phyloP scores from a whole-genome alignment of 2,329 filamentous ascomycete species.

The Shiraia bambusicola region DNA sequence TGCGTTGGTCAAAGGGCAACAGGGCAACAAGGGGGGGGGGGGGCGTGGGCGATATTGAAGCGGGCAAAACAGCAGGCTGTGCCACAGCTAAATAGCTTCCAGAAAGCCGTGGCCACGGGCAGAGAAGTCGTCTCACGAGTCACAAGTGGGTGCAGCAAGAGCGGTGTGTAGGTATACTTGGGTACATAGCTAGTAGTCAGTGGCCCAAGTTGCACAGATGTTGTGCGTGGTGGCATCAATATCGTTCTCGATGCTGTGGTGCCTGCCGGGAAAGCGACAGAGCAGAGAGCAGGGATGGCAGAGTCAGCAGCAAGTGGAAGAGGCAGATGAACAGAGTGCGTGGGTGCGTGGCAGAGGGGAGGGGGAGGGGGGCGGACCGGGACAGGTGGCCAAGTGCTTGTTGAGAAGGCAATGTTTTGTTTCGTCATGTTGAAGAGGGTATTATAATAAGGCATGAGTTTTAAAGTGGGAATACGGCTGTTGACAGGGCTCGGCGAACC shows the following conservation, averaged over 20 bases:
- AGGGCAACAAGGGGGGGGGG: too few relatives aligned
- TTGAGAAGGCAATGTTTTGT: slow-evolving; percentile 9
- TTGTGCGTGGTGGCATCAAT: slow-evolving; percentile 36
- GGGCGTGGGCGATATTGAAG: not conserved
- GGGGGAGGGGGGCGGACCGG: too few relatives aligned
- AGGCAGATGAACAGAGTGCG: too few relatives aligned
- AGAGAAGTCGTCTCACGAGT: slow-evolving; percentile 10
- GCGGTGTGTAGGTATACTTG: too few relatives aligned
- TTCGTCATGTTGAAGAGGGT: slow-evolving; percentile 6
- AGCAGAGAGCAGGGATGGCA: slow-evolving; percentile 13
- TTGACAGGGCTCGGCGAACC: not conserved
- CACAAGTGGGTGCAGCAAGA: slow-evolving; percentile 24
- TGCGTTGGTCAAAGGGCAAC: slow-evolving; percentile 3
- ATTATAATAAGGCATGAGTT: not conserved
- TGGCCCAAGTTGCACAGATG: slow-evolving; percentile 28
- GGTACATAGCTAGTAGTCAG: too few relatives aligned
- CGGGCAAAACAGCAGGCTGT: not conserved
- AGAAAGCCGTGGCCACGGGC: slow-evolving; percentile 25
- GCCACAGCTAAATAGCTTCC: slow-evolving; percentile 3
- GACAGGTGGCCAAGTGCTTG: slow-evolving; percentile 14
- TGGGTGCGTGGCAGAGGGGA: too few relatives aligned
- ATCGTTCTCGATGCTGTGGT: slow-evolving; percentile 24
- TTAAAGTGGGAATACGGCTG: slow-evolving; percentile 5
- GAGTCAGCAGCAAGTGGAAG: too few relatives aligned
- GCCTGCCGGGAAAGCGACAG: slow-evolving; percentile 4